Conservation (phyloP, 768 basidiomycete species). For the Mycena galericulata region DNA sequence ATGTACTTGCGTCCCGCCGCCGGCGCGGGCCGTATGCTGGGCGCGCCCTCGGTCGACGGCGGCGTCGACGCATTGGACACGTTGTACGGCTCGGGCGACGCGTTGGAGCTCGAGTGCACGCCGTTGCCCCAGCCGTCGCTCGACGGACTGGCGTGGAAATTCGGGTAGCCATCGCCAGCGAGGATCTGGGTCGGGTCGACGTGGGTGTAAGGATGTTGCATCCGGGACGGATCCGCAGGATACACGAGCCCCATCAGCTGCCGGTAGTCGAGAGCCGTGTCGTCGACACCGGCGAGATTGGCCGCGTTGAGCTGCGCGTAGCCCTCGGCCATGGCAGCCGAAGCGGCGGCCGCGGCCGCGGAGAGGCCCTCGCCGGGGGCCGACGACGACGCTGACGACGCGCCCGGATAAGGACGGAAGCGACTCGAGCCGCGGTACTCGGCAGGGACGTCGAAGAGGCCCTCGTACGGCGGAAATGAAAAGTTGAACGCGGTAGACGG, state of each 20-base stretch:
- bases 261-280: constrained; percentile 68
- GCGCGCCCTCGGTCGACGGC: constrained; percentile 68
- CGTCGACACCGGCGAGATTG: constrained; percentile 65
- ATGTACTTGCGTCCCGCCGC: constrained; percentile 67
- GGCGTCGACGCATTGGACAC: constrained; percentile 80
- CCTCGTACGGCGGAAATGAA: constrained; percentile 75
- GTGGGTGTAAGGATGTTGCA: constrained; percentile 68
- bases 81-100: constrained; percentile 82
- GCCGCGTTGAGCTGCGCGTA: constrained; percentile 76
- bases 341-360: constrained; percentile 72
- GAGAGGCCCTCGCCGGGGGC: constrained; percentile 65
- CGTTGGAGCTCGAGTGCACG: constrained; percentile 72
- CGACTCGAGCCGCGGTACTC: constrained; percentile 40
- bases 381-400: constrained; percentile 45
- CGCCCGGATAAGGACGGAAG: constrained; percentile 38
- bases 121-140: constrained; percentile 87
- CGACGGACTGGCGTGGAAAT: constrained; percentile 81
- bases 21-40: constrained; percentile 40
- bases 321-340: constrained; percentile 77
- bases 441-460: constrained; percentile 64
- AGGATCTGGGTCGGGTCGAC: constrained; percentile 95
- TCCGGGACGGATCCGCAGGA: constrained; percentile 59
- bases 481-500: constrained; percentile 81
- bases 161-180: constrained; percentile 53
- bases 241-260: constrained; percentile 78